Evolutionary conservation across 2,329 filamentous ascomycete species (phyloP), one percentile per base, ranked within the genome.

Genomic region (Ophiostoma populinum): DNA sequence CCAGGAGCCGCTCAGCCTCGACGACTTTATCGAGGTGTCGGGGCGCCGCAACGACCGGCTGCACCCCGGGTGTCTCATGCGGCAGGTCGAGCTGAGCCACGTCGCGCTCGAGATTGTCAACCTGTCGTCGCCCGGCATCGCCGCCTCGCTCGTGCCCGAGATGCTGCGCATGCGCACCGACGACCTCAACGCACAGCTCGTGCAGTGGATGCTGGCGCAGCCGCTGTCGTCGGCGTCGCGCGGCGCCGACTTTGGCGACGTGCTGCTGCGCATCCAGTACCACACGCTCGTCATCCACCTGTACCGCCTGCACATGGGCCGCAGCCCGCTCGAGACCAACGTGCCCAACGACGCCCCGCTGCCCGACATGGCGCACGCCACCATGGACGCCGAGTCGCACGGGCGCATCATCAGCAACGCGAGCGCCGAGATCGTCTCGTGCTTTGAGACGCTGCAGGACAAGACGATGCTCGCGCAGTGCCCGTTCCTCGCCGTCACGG

Each of bases 1-100:
- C 45, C 59, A 64, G 2, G 55, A 56, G 11, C 52, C 54, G 15
- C 52, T 67, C 21, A 55, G 54, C 5, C 46, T 47, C 9, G 52
- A 52, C 3, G 57, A 67, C 47, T 66, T 67, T 35, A 53, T 22
- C 8, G 37, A 37, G 17, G 21, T 18, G 2, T 21, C 16, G 3
- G 37, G 37, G 5, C 13, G 11, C 15, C 7, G 27, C 12, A 40
- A 39, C 16, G 18, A 15, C 10, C n/a, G 12, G 5, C 16, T 33
- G 11, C 24, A 38, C 5, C 2, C 27, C n/a, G 9, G 9, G 4
- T 38, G 24, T 11, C 22, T 27, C 7, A 4, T 32, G 2, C 22
- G 24, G 9, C 32, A 36, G 21, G 32, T 28, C 4, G 33, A 41
- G 19, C 36, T 41, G 19, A 35, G 35, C 17, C 31, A 32, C 6